Evolutionary conservation across 2,329 filamentous ascomycete species (phyloP), one percentile per base, ranked within the genome.

Genomic region (Diplocarpon mali): DNA sequence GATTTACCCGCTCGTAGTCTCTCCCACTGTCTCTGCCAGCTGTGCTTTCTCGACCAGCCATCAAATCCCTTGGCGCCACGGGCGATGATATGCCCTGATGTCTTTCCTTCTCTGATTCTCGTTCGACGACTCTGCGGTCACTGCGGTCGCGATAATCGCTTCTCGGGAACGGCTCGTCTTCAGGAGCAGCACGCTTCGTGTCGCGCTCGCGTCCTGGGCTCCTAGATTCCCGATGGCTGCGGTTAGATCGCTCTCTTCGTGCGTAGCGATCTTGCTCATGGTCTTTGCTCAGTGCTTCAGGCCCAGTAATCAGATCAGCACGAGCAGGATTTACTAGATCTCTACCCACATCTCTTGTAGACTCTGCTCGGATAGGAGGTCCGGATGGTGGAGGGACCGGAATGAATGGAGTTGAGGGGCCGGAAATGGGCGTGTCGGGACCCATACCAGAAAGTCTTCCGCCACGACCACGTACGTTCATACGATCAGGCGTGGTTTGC

Each of bases 341-440:
- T 50, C 51, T 46, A 6, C 42, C 47, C 17, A 38, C 13, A 35
- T 60, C 57, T 38, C 51, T 53, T n/a, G 24, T 17, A 30, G 42
- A 11, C 20, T 46, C 50, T n/a, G 32, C 17, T 35, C 41, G 31
- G 24, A 40, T n/a, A 2, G 52, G 51, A n/a, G 49, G 42, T 28
- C 46, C 51, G 12, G 49, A 14, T 62, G 65, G 39, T 0, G 75
- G 73, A 14, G 69, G 71, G 9, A 38, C 15, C 16, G 74, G 73
- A 1, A 71, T 71, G 2, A 77, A 64, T 4, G 78, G 75, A 1
- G 73, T 38, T 64, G 64, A 15, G 65, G 64, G 15, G 69, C 70
- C 17, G 69, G 73, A 42, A 65, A 71, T 35, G 69, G 75, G 3
- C 68, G 74, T 14, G 75, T 67, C 15, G 73, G 70, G 54, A 73